Base-by-base conservation (phyloP, 148 eudicot species). In the Diospyros kaki region DNA sequence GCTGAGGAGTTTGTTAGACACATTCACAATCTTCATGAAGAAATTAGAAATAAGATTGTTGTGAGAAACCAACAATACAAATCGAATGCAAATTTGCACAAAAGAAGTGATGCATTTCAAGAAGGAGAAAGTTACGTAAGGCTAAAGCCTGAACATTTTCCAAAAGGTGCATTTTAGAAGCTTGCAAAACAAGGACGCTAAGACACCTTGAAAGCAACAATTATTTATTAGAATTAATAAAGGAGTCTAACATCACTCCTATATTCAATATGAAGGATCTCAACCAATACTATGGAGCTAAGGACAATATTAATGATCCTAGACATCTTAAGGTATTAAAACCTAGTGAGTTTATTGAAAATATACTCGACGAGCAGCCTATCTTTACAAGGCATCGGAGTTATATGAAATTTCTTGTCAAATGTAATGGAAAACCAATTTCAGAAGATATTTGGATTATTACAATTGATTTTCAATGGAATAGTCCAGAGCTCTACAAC, bases 391-490 rank as follows among this genome's bases (percentile, higher is more conserved):
- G 69, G n/a, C 52, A 8, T 8, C 0, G 8, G 52, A 48, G 8
- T 48, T 48, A 44, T n/a, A 13, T 9, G 51, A 66, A 42, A 10
- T 43, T 9, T 5, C 69, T 66, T 12, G 69, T 10, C n/a, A 11
- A 66, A 3, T 66, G 53, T 50, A 42, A 66, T 11, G 53, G 51
- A 12, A 66, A 66, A 15, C 69, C 69, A 66, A 66, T 66, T 12
- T 44, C 53, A 11, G 17, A 43, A 15, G 44, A 52, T 43, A 66
- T 52, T 4, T 66, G 69, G 69, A 66, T 66, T 17, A 42, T 50
- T 39, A 5, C 48, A 1, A 9, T 17, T 2, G 51, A 66, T 66
- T 66, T 66, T 44, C 17, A 43, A 4, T 42, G n/a, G 6, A 1
- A 9, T 41, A 13, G 43, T 14, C 69, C 2, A 43, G n/a, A 66